A percentile compares a stretch with the other conserved stretches of the same genome.
Conservation (phyloP, 257 asterid genomes). For the Nicotiana knightiana region DNA sequence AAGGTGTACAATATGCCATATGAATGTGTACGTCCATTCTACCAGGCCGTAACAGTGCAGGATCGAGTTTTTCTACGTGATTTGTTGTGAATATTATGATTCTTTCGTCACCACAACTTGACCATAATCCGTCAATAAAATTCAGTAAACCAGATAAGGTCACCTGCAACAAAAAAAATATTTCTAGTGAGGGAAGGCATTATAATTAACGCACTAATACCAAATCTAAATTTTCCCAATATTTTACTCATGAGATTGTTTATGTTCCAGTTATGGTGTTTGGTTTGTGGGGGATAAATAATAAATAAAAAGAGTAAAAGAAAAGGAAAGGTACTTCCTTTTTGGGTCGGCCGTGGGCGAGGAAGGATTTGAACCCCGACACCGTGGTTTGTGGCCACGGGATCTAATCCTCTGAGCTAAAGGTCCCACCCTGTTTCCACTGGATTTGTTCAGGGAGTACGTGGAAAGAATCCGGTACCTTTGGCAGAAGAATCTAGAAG, state of each 20-base stretch:
- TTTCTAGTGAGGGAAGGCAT: not conserved
- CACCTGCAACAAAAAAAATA: not conserved
- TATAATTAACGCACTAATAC: not conserved
- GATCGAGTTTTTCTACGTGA: slow-evolving; percentile 29
- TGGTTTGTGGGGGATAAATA: too few species aligned
- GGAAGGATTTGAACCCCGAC: not conserved
- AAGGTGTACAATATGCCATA: not conserved
- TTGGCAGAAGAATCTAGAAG: too few species aligned
- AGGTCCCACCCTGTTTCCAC: not conserved
- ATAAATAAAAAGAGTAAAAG: too few species aligned
- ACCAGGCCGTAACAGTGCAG: slow-evolving; percentile 28
- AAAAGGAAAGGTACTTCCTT: too few species aligned
- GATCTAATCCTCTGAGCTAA: not conserved
- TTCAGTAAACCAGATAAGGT: slow-evolving; percentile 23
- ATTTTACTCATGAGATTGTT: too few species aligned
- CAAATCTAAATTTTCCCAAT: not conserved
- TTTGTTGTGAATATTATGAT: slow-evolving; percentile 20
- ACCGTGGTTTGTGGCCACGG: not conserved
- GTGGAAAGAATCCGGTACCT: too few species aligned
- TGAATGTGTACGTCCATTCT: slow-evolving; percentile 26
- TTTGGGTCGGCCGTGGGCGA: not conserved
- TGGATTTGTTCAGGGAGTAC: not conserved
- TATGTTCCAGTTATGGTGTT: too few species aligned
- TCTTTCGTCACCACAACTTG: not conserved
- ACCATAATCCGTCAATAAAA: not conserved